These are phyloP conservation scores for Septoria petroselini DNA, from an alignment of 2,329 filamentous ascomycete genomes.

Conservation along the genomic window DNA sequence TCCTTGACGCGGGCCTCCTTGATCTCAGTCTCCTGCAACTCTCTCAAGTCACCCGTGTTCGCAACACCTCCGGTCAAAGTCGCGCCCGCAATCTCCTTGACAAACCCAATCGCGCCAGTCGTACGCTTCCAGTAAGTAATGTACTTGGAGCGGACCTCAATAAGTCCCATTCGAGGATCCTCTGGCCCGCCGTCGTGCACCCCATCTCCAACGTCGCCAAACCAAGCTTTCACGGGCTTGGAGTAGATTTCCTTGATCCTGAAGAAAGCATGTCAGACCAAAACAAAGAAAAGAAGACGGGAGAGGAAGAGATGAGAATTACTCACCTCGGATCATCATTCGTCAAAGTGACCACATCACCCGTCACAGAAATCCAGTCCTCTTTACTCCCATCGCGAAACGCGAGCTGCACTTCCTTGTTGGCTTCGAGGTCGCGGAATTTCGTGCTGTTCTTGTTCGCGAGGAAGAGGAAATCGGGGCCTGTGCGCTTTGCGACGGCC, in stretches of 20 bases:
- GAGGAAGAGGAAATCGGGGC: constrained; percentile 53
- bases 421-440: constrained; percentile 46
- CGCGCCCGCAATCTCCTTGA: constrained; percentile 36
- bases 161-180: constrained; percentile 48
- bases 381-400: constrained; percentile 49
- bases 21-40: constrained; percentile 37
- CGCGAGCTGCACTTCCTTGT: constrained; percentile 44
- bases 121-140: constrained; percentile 39
- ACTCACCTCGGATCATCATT: constrained; percentile 44
- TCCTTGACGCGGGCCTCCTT: constrained; percentile 33
- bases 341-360: constrained; percentile 41
- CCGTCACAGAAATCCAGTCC: constrained; percentile 49
- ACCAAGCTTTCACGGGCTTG: constrained; percentile 45
- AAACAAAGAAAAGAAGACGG: too few relatives aligned
- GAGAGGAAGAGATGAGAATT: not conserved
- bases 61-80: constrained; percentile 37
- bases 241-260: constrained; percentile 49
- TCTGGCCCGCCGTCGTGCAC: constrained; percentile 47
- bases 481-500: constrained; percentile 55
- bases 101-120: constrained; percentile 32
- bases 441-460: constrained; percentile 49
- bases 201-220: constrained; percentile 51
- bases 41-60: constrained; percentile 35
- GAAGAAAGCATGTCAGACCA: too few relatives aligned
- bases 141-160: constrained; percentile 22